These are phyloP conservation scores for Beauveria sp. DNA, from an alignment of 2,329 filamentous ascomycete species.

Conservation along the genomic window DNA sequence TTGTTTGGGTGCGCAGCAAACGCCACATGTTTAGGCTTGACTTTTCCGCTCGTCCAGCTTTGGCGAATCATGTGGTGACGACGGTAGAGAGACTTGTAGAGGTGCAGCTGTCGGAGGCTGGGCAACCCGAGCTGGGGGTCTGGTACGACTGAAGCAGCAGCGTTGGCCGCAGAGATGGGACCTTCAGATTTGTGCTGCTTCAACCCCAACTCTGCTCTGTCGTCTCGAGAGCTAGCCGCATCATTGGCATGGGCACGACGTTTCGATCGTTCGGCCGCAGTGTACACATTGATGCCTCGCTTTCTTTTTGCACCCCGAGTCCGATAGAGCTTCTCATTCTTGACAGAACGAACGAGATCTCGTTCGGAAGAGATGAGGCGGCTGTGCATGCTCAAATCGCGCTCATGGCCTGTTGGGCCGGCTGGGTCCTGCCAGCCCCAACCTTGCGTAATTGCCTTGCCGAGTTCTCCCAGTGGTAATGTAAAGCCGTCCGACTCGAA, in stretches of 20 bases:
- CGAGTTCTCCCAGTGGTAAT: conserved; percentile 73
- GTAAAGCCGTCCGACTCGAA: conserved; percentile 78
- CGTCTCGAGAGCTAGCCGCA: conserved; percentile 32
- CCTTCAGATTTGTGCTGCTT: conserved; percentile 62
- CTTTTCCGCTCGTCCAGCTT: conserved; percentile 82
- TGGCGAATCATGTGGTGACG: conserved; percentile 84
- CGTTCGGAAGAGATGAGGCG: conserved; percentile 46
- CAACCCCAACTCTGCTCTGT: conserved; percentile 31
- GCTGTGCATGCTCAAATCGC: conserved; percentile 61
- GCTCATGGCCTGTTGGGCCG: conserved; percentile 67
- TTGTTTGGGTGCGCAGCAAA: conserved; percentile 95
- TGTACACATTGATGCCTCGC: conserved; percentile 39
- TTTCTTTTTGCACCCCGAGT: conserved; percentile 49
- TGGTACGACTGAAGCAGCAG: conserved; percentile 74
- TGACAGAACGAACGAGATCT: conserved; percentile 37
- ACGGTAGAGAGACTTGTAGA: conserved; percentile 94
- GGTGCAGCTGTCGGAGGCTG: conserved; percentile 73
- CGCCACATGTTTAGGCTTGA: conserved; percentile 83
- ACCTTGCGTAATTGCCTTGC: conserved; percentile 78
- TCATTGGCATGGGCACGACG: conserved; percentile 45
- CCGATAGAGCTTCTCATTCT: conserved; percentile 35
- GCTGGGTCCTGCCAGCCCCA: conserved; percentile 96
- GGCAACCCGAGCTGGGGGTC: conserved; percentile 74
- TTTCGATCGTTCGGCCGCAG: conserved; percentile 44
- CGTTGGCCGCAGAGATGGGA: conserved; percentile 77